phyloP scores from a whole-genome alignment of 2,329 filamentous ascomycete genomes.

The Clarireedia homoeocarpa region DNA sequence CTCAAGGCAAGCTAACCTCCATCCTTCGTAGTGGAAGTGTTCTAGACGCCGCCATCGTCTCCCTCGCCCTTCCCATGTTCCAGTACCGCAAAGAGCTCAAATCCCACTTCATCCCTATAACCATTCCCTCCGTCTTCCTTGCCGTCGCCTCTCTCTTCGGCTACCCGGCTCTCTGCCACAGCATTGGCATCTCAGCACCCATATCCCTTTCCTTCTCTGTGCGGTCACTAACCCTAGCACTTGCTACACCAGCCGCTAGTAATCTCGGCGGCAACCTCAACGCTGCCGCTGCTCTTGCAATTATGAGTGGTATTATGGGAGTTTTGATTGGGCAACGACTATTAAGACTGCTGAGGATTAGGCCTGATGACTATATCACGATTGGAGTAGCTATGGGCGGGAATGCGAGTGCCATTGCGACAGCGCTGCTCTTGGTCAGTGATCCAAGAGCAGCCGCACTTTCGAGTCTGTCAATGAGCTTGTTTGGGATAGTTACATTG shows the following conservation, averaged over 20 bases:
- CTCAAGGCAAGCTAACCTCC: background rate
- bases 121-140: conserved; percentile 44
- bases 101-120: conserved; percentile 44
- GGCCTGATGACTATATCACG: conserved; percentile 55
- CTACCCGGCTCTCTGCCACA: conserved; percentile 47
- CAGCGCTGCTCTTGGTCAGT: conserved; percentile 45
- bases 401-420: conserved; percentile 52
- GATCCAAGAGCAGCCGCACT: conserved; percentile 53
- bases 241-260: conserved; percentile 48
- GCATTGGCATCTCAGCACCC: conserved; percentile 44
- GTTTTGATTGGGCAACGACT: conserved; percentile 46
- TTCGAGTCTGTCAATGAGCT: conserved; percentile 51
- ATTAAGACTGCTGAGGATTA: conserved; percentile 42
- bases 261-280: conserved; percentile 38
- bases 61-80: conserved; percentile 53
- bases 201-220: conserved; percentile 48
- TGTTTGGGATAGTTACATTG: conserved; percentile 53
- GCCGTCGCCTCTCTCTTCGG: conserved; percentile 47
- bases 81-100: conserved; percentile 48
- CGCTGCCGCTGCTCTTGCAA: conserved; percentile 48
- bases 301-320: conserved; percentile 52
- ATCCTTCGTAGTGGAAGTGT: conserved; percentile 31
- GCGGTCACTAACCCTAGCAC: conserved; percentile 49
- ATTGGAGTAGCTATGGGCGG: conserved; percentile 54
- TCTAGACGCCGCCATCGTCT: conserved; percentile 51